These are phyloP conservation scores for Rubus idaeus DNA, from an alignment of 306 rosid genomes.

Conservation along the genomic window DNA sequence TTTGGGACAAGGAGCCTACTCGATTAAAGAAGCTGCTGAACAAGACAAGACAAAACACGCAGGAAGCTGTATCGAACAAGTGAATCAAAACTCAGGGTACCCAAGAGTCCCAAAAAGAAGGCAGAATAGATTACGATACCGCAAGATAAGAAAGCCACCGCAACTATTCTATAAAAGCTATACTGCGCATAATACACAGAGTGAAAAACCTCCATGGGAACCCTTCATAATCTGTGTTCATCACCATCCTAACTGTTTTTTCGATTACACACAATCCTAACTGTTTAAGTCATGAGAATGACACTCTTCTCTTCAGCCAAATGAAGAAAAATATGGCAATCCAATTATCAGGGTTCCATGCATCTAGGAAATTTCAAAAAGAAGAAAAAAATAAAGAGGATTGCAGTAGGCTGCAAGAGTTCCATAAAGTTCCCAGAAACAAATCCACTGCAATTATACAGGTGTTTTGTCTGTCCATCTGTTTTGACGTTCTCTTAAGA, in stretches of 20 bases:
- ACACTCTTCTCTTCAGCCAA: neutral
- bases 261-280: neutral
- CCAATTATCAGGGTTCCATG: neutral
- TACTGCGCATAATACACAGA: neutral
- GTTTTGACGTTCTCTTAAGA: no score
- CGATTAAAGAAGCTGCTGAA: neutral
- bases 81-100: neutral
- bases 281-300: neutral
- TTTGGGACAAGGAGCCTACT: neutral
- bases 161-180: neutral
- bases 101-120: neutral
- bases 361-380: neutral
- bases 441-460: no score
- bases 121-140: neutral
- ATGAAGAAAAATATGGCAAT: neutral
- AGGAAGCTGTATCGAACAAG: neutral
- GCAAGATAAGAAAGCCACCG: neutral
- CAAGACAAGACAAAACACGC: neutral
- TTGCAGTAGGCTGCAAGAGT: neutral
- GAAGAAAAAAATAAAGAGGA: neutral
- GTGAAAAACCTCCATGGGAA: neutral
- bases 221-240: neutral
- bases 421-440: neutral
- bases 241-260: neutral
- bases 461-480: no score